Conservation (phyloP, 768 basidiomycete genomes). For the Lyophyllum decastes region DNA sequence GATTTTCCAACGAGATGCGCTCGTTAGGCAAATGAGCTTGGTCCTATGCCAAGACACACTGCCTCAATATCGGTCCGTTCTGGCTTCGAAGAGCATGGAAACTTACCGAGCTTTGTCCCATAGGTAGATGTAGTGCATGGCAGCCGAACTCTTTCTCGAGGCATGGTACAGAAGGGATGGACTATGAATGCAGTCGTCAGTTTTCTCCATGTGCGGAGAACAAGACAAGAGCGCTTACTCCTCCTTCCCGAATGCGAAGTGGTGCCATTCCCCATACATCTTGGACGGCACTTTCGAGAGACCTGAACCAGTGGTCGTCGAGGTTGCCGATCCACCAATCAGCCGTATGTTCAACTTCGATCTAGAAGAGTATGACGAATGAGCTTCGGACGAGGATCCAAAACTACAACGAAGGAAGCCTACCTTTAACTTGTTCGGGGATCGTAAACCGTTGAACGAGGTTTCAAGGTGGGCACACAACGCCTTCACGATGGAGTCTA, state of each 20-base stretch:
- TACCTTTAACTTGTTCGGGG: conserved; percentile 76
- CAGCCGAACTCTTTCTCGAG: conserved; percentile 91
- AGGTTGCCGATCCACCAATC: conserved; percentile 97
- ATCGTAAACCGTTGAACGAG: conserved; percentile 60
- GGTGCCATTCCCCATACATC: conserved; percentile 90
- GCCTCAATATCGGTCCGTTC: conserved; percentile 2
- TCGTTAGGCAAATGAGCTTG: conserved; percentile 95
- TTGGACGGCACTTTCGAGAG: conserved; percentile 77
- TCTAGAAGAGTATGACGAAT: conserved; percentile 38
- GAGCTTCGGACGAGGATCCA: background rate
- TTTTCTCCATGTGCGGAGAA: conserved; percentile 1
- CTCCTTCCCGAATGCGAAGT: conserved; percentile 89
- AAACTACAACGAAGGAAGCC: background rate
- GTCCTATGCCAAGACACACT: conserved; percentile 48
- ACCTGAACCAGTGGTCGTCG: conserved; percentile 82
- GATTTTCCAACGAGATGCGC: conserved; percentile 81
- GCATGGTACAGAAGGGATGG: conserved; percentile 92
- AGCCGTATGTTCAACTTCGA: conserved; percentile 79
- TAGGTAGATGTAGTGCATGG: conserved; percentile 88
- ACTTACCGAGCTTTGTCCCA: conserved; percentile 88
- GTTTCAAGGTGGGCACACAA: conserved; percentile 59
- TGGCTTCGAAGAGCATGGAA: background rate
- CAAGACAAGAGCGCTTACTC: conserved; percentile 50
- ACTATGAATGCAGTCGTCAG: conserved; percentile 43
- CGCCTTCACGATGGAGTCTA: conserved; percentile 64